phyloP scores from a whole-genome alignment of 768 basidiomycete genomes.

The Amanita muscaria region DNA sequence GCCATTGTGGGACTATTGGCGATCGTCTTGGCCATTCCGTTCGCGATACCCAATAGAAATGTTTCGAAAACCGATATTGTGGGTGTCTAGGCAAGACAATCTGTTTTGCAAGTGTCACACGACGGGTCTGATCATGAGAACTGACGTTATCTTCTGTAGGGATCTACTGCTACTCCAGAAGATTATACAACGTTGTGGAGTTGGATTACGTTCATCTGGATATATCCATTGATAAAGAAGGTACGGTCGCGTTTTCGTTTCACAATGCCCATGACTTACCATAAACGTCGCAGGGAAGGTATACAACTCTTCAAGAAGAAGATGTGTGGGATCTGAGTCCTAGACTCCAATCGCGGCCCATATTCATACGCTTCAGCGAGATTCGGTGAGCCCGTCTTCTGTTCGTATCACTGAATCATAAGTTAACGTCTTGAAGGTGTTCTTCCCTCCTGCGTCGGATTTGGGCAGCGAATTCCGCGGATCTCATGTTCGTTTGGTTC shows the following conservation, averaged over 20 bases:
- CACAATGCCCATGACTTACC: background rate
- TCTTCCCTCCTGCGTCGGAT: constrained; percentile 34
- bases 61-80: constrained; percentile 56
- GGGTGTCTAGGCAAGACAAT: constrained; percentile 18
- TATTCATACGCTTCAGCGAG: constrained; percentile 45
- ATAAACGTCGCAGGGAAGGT: constrained; percentile 26
- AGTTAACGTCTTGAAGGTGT: constrained; percentile 16
- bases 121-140: background rate
- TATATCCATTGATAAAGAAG: constrained; percentile 52
- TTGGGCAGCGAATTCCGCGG: constrained; percentile 37
- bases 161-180: constrained; percentile 52
- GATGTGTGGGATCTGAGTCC: constrained; percentile 71
- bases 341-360: constrained; percentile 53
- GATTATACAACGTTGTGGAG: constrained; percentile 67
- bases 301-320: constrained; percentile 53
- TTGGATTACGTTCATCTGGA: constrained; percentile 69
- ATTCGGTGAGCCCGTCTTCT: constrained; percentile 21
- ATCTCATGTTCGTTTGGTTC: constrained; percentile 29
- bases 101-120: background rate
- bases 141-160: constrained; percentile 26
- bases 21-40: constrained; percentile 52
- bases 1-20: constrained; percentile 33
- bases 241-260: constrained; percentile 19
- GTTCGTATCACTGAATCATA: background rate
- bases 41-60: constrained; percentile 49